Evolutionary conservation across 2,329 filamentous ascomycete genomes (phyloP).

Genomic region (Sporothrix pallida): DNA sequence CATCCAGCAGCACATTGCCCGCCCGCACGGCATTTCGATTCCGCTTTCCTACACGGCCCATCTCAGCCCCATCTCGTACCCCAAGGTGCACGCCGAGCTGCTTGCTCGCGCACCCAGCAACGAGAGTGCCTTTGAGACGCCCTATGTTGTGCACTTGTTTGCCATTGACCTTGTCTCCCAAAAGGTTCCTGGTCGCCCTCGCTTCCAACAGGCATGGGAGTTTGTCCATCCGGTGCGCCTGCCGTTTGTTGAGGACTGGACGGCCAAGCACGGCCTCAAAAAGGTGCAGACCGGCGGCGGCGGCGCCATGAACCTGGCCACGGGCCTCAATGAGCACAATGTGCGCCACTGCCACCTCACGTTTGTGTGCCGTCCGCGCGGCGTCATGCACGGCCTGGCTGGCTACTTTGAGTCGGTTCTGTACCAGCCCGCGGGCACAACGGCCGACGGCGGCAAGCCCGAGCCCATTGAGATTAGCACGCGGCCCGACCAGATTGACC

Average conservation of each 20-base stretch:
- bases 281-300: constrained; percentile 67
- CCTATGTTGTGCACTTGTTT: constrained; percentile 92
- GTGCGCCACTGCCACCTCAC: constrained; percentile 76
- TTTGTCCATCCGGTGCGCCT: constrained; percentile 76
- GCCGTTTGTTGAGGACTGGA: constrained; percentile 44
- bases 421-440: constrained; percentile 61
- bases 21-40: constrained; percentile 86
- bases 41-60: constrained; percentile 93
- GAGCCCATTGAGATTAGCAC: constrained; percentile 84
- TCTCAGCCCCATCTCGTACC: constrained; percentile 87
- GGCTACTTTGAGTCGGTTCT: constrained; percentile 98
- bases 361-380: constrained; percentile 78
- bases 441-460: constrained; percentile 44
- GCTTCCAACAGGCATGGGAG: constrained; percentile 80
- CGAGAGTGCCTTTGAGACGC: constrained; percentile 79
- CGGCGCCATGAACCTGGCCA: constrained; percentile 74
- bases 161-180: constrained; percentile 85
- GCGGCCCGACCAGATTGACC: constrained; percentile 87
- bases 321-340: constrained; percentile 91
- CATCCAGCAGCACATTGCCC: constrained; percentile 84
- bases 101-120: constrained; percentile 66
- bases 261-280: constrained; percentile 59
- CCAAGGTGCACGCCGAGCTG: constrained; percentile 83
- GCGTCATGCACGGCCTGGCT: constrained; percentile 86
- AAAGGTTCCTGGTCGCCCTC: constrained; percentile 59